Evolutionary conservation across 768 basidiomycete species (phyloP), one percentile per base, ranked within the genome.

Genomic region (Galerina marginata): DNA sequence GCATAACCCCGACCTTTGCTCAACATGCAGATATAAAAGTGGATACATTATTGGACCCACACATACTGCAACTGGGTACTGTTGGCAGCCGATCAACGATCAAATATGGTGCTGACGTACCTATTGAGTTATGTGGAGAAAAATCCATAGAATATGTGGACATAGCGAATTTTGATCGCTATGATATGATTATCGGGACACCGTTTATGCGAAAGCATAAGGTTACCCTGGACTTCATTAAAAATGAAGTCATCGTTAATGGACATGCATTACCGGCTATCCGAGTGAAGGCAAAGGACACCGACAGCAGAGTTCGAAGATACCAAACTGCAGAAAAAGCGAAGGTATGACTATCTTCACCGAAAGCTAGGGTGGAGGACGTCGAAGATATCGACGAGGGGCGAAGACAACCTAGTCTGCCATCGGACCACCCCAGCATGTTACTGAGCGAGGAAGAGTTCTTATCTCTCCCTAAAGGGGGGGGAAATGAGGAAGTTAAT

Each of bases 151-250:
- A 54, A 29, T 77, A 77, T 38, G 59, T 77, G 1, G 72, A 79
- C 53, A 59, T 80, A 3, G 69, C 65, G 0, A 80, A 80, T 40
- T 64, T 79, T 10, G 74, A 77, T 50, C 59, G 58, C 4, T 80
- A 78, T 55, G 73, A 79, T 36, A 58, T 71, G 49, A 71, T 80
- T 0, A 63, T 80, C 0, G 75, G 79, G 0, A 75, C 69, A 3
- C 73, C 73, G 2, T 80, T 75, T 46, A 72, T 77, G 65, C 49
- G 52, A 0, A 49, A 58, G 16, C 62, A 74, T 46, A 54, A 59
- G 6, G 70, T 72, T 0, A 12, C 61, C 0, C 55, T 77, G 2
- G 69, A 75, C 53, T 73, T 77, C 38, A 57, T 54, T 1, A 49
- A 39, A 0, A 58, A 67, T 12, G n/a, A 46, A 4, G 52, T 75